Conservation (phyloP, 2,329 filamentous ascomycete species). For the Fusarium annulatum region DNA sequence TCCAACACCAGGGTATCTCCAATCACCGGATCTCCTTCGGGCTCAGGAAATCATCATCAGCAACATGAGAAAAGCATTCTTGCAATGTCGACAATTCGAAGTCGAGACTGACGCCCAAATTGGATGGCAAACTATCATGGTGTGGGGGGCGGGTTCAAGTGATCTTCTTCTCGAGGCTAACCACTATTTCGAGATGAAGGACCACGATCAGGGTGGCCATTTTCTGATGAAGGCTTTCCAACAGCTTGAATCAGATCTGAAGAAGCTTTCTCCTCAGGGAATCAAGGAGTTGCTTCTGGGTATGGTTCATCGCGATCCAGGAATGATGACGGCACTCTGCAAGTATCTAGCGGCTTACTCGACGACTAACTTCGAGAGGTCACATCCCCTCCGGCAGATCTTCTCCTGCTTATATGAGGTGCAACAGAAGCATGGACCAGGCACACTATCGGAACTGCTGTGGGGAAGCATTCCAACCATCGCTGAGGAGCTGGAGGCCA, state of each 20-base stretch:
- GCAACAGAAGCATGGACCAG: slow-evolving; percentile 57
- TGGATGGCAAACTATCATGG: slow-evolving; percentile 56
- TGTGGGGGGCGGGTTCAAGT: slow-evolving; percentile 58
- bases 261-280: slow-evolving; percentile 56
- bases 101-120: slow-evolving; percentile 52
- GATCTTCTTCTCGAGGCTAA: slow-evolving; percentile 58
- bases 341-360: slow-evolving; percentile 59
- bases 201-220: slow-evolving; percentile 54
- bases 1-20: slow-evolving; percentile 55
- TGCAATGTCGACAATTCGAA: slow-evolving; percentile 58
- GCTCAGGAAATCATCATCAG: slow-evolving; percentile 57
- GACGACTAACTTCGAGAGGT: slow-evolving; percentile 56
- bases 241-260: slow-evolving; percentile 56
- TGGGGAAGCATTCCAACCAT: slow-evolving; percentile 56
- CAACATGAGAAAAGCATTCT: slow-evolving; percentile 58
- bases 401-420: slow-evolving; percentile 58
- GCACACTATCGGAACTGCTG: slow-evolving; percentile 56
- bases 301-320: slow-evolving; percentile 57
- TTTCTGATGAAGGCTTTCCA: slow-evolving; percentile 57
- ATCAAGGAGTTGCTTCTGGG: slow-evolving; percentile 57
- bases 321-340: slow-evolving; percentile 59
- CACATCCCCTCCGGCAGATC: slow-evolving; percentile 57
- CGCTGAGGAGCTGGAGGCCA: slow-evolving; percentile 58
- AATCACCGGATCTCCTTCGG: slow-evolving; percentile 56
- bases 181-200: slow-evolving; percentile 54